These are phyloP conservation scores for Quercus glauca DNA, from an alignment of 306 rosid genomes.

Conservation along the genomic window DNA sequence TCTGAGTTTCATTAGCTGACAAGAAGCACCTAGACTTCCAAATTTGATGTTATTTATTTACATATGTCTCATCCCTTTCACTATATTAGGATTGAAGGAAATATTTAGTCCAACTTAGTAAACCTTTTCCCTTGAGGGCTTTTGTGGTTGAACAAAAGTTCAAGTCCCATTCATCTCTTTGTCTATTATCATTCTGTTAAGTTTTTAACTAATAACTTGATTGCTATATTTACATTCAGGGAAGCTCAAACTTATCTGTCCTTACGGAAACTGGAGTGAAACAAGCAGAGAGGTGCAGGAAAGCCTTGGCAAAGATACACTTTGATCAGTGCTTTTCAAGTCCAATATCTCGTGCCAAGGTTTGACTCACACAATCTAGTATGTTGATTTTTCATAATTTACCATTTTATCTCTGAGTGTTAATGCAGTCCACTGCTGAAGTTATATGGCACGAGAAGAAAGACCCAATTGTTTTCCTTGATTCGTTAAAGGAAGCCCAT, in stretches of 20 bases:
- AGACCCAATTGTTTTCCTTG: conserved; percentile 58
- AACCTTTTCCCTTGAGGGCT: background rate
- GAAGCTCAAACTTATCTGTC: conserved; percentile 69
- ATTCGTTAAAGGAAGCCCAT: conserved; percentile 66
- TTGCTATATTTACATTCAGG: conserved; percentile 20
- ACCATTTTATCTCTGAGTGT: conserved; percentile 14
- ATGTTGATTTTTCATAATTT: background rate
- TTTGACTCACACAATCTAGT: conserved; percentile 3
- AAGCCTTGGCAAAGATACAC: conserved; percentile 47
- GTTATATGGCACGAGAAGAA: conserved; percentile 63
- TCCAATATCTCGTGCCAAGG: conserved; percentile 85
- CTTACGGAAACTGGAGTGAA: conserved; percentile 58
- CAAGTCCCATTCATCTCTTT: background rate
- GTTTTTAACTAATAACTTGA: background rate
- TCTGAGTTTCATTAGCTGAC: background rate
- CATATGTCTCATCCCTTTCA: background rate
- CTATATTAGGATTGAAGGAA: background rate
- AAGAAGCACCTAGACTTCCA: background rate
- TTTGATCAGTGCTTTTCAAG: conserved; percentile 70
- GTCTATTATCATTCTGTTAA: background rate
- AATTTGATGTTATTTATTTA: background rate
- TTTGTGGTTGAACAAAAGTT: background rate
- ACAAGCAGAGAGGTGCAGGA: conserved; percentile 68
- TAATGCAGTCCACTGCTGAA: conserved; percentile 72
- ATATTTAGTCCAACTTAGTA: background rate